Evolutionary conservation across 2,329 filamentous ascomycete genomes (phyloP), one percentile per base, ranked within the genome.

Genomic region (Penicillium glabrum): DNA sequence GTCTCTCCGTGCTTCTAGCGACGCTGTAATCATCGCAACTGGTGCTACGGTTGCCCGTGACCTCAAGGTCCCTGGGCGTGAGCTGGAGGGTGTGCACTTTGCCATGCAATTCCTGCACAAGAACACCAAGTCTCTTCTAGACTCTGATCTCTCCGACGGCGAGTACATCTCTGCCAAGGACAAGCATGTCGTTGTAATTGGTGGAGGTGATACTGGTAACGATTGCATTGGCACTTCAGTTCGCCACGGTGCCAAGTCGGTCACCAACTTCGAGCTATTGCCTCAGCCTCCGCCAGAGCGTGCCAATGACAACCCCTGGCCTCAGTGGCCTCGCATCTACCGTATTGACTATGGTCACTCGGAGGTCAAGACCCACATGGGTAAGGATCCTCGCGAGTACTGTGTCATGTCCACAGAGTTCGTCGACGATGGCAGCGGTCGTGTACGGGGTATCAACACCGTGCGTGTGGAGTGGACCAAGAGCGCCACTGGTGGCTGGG

Each of bases 381-480:
- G 93, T 78, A 93, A 93, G 74, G 93, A 97, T 70, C 93, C 93
- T 57, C 91, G 93, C 67, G 93, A 97, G 80, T 98, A 90, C 83
- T 97, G 93, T 80, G 92, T 98, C 79, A 96, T 97, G 91, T 96
- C 92, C 19, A 93, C 96, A 80, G 91, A 96, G 69, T 98, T 98
- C 67, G 91, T 96, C 59, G 91, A 93, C 64, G 91, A 96, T 67
- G 93, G 91, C 60, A 85, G 78, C 49, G 93, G 93, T 72, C 88
- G 89, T 63, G 91, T 98, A 71, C 96, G 92, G 82, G 93, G 93
- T 62, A 96, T 98, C 83, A 96, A 95, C 79, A 96, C 92, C 44
- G 86, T 95, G 57, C 91, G 93, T 53, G 93, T 98, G 44, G 93
- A 97, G 75, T 98, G 93, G 93, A 95, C 91, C 67, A 95, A 93